Percentiles rank a stretch among this genome's conserved stretches.
Evolutionary conservation across 169 alveolate species (phyloP).

Genomic region (Plasmodium cynomolgi): DNA sequence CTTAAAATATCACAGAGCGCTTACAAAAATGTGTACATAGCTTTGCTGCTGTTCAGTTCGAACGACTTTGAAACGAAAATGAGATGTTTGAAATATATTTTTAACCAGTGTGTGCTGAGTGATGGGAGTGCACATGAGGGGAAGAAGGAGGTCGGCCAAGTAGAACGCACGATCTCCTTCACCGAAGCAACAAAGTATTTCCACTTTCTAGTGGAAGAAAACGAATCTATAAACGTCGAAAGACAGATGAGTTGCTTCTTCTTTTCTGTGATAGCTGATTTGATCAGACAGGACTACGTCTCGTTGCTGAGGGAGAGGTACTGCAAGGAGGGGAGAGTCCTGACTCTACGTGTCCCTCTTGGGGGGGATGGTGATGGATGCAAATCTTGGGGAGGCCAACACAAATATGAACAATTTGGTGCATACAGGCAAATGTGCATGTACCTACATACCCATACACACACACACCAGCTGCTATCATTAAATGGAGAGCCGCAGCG

Average conservation of each 20-base stretch:
- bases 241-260: conserved; percentile 45
- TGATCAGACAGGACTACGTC: conserved; percentile 23
- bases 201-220: conserved; percentile 10
- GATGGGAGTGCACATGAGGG: background rate
- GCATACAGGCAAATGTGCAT: background rate
- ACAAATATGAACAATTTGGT: background rate
- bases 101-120: conserved; percentile 9
- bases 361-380: background rate
- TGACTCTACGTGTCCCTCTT: background rate
- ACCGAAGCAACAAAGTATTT: background rate
- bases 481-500: background rate
- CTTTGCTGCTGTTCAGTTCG: conserved; percentile 26
- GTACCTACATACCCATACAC: background rate
- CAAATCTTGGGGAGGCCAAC: background rate
- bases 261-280: conserved; percentile 32
- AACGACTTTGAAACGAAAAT: conserved; percentile 21
- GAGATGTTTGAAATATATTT: conserved; percentile 30
- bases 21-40: conserved; percentile 29
- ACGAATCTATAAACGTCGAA: conserved; percentile 10
- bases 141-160: background rate
- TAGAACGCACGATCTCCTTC: background rate
- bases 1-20: conserved; percentile 13
- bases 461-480: background rate
- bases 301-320: conserved; percentile 37
- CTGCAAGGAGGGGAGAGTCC: background rate